Evolutionary conservation across 305 asterid species (phyloP).

Genomic region (Fraxinus sp.): DNA sequence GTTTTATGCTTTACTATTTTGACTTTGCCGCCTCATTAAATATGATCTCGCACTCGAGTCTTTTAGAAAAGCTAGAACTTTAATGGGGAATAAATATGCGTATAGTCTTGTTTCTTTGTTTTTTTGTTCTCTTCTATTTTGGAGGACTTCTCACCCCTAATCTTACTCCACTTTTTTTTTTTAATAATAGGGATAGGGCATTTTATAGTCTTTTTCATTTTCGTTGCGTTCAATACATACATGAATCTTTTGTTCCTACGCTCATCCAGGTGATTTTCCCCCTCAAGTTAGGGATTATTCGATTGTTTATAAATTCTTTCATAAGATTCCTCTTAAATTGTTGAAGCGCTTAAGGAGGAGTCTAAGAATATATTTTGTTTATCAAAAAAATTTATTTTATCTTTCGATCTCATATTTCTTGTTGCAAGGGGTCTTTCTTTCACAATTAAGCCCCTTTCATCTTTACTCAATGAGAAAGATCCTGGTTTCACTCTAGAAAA

Average conservation of each 20-base stretch:
- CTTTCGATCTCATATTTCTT: neutral
- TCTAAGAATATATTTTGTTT: too few species aligned
- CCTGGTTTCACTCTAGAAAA: neutral
- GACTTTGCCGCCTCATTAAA: neutral
- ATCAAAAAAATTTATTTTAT: neutral
- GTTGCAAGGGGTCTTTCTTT: neutral
- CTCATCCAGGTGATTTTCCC: neutral
- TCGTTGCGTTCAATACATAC: neutral
- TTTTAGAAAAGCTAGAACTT: neutral
- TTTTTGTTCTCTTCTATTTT: neutral
- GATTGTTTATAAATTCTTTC: neutral
- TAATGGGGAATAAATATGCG: neutral
- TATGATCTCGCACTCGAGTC: neutral
- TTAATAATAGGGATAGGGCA: neutral
- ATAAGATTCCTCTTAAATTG: neutral
- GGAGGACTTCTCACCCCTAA: neutral
- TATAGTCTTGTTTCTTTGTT: too few species aligned
- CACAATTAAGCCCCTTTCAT: neutral
- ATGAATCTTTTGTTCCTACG: neutral
- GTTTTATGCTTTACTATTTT: neutral
- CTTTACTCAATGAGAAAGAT: neutral
- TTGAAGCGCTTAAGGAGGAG: neutral
- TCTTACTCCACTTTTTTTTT: neutral
- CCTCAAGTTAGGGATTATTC: neutral
- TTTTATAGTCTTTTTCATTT: neutral